Base-by-base conservation (phyloP, 768 basidiomycete species). In the Trametes cingulata region DNA sequence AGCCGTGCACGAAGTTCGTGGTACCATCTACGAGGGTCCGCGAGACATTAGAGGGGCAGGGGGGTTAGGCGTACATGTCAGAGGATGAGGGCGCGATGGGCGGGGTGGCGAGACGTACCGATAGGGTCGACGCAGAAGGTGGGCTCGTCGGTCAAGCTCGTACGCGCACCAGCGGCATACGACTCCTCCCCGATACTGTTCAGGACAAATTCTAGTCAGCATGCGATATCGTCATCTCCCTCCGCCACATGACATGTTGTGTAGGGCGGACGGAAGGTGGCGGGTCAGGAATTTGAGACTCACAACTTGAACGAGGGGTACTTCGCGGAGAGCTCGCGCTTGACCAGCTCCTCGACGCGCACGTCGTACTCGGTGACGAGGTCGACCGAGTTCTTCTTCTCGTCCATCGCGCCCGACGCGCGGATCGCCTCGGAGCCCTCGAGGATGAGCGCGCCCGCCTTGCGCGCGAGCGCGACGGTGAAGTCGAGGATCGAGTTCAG, bases 121-220 rank as follows among this genome's bases (percentile, higher is more conserved):
- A 97, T 96, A 33, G 95, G 95, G 72, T 98, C 95, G 43, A 96
- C 91, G 68, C 96, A 97, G 78, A 91, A 99, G 0, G 96, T 98
- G 5, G 95, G 94, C 29, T 86, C 86, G 67, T 97, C 90, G 1
- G 91, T 93, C 57, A 96, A 74, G 12, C 85, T 80, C 19, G 81
- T 79, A 29, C 83, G 80, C 58, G 80, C 72, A n/a, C 92, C 92
- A 4, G 87, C 81, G 9, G 92, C 85, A 66, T 90, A 95, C 0
- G 90, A 90, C 75, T 98, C 96, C 71, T 99, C 96, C 57, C 96
- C 96, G 59, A 98, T 92, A 74, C 93, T 95, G 60, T 47, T 7
- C 7, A 19, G 3, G 5, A 25, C 12, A 8, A 5, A 40, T 10
- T 10, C 43, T 19, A 53, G n/a, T n/a, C 41, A 19, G n/a, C 52